Percentiles rank a stretch among this genome's conserved stretches.
Conservation (phyloP, 176 grass and related monocot species). For the Triticum dicoccoides region DNA sequence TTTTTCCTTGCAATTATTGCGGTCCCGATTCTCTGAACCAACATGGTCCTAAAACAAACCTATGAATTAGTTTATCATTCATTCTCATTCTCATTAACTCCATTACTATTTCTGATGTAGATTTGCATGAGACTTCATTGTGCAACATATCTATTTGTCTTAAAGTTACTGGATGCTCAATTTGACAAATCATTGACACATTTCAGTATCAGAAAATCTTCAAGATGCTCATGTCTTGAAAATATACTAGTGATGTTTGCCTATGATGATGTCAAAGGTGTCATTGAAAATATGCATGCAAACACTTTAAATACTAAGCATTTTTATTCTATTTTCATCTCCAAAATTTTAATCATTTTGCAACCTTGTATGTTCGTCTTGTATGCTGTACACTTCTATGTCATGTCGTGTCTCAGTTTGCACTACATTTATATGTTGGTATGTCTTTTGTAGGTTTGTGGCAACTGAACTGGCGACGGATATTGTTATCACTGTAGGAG, state of each 20-base stretch:
- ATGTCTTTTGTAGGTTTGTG: conserved; percentile 63
- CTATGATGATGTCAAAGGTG: background rate
- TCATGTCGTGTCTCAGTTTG: background rate
- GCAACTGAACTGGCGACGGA: conserved; percentile 89
- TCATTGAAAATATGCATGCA: background rate
- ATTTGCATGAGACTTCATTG: background rate
- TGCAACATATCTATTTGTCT: background rate
- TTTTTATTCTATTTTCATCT: background rate
- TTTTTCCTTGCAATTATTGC: background rate
- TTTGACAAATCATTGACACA: background rate
- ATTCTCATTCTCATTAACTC: background rate
- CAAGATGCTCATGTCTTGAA: background rate
- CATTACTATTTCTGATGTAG: background rate
- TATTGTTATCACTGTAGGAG: conserved; percentile 76
- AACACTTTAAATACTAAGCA: conserved; percentile 4
- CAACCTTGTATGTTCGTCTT: background rate
- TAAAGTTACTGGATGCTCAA: background rate
- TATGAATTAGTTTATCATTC: background rate
- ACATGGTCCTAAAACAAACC: background rate
- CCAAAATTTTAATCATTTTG: background rate
- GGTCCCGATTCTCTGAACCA: background rate
- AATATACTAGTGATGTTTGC: background rate
- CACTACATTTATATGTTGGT: background rate
- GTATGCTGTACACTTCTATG: background rate
- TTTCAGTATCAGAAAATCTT: background rate